phyloP scores from a whole-genome alignment of 1,284 basidiomycete genomes.

The Leccinum subspadiceum region DNA sequence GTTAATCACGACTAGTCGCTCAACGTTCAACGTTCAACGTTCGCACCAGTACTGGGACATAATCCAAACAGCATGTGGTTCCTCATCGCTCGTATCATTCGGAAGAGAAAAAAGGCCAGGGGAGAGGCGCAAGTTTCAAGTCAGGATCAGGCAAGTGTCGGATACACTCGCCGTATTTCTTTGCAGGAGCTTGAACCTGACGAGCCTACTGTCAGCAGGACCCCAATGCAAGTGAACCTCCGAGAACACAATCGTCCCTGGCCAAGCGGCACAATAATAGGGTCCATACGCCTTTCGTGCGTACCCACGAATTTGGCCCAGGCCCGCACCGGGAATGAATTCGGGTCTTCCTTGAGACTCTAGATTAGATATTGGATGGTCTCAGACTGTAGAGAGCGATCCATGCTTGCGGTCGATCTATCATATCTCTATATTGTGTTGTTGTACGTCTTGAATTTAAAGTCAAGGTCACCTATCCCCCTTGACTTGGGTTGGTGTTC shows the following conservation, averaged over 20 bases:
- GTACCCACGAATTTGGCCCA: neutral
- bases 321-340: neutral
- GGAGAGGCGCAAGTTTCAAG: neutral
- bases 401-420: too few relatives aligned
- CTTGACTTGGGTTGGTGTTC: too few relatives aligned
- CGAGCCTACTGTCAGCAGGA: neutral
- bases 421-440: too few relatives aligned
- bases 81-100: slow-evolving; percentile 8
- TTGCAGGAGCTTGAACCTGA: neutral
- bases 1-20: neutral
- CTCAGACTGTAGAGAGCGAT: neutral
- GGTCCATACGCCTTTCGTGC: neutral
- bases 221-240: neutral
- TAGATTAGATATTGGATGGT: too few relatives aligned
- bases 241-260: neutral
- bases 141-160: neutral
- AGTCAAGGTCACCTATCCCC: too few relatives aligned
- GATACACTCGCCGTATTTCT: neutral
- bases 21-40: neutral
- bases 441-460: too few relatives aligned
- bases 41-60: too few relatives aligned
- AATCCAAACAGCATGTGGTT: slow-evolving; percentile 10
- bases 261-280: neutral
- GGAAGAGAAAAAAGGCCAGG: slow-evolving; percentile 1
- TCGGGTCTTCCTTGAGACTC: neutral